A percentile compares a stretch with the other conserved stretches of the same genome.
These are phyloP conservation scores for Saturnispora saitoi DNA, from an alignment of 805 yeast species.

Conservation along the genomic window DNA sequence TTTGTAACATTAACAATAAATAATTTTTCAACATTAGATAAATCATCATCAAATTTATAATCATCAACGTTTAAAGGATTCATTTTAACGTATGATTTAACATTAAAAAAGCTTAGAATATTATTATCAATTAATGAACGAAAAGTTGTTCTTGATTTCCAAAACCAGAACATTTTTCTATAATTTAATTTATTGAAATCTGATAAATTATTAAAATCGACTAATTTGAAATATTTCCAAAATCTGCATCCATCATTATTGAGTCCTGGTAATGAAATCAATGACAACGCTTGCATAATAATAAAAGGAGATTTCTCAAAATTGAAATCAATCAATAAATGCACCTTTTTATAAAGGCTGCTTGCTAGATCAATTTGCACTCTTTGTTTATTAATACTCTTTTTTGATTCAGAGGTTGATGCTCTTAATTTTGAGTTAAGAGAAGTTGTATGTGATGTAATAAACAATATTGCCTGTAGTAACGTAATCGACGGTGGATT, in stretches of 20 bases:
- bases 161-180: conserved; percentile 11
- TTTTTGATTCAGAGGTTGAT: neutral
- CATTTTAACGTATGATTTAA: conserved; percentile 33
- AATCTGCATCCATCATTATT: conserved; percentile 6
- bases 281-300: conserved; percentile 42
- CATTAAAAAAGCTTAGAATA: neutral
- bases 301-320: conserved; percentile 58
- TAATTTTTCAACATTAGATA: neutral
- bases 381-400: conserved; percentile 14
- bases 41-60: conserved; percentile 7
- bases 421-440: neutral
- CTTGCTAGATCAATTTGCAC: conserved; percentile 31
- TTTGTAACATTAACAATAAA: neutral
- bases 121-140: conserved; percentile 44
- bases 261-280: conserved; percentile 19
- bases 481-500: conserved; percentile 53
- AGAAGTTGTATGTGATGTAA: conserved; percentile 46
- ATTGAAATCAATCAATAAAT: conserved; percentile 62
- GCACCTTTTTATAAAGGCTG: conserved; percentile 63
- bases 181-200: conserved; percentile 60
- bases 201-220: conserved; percentile 51
- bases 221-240: conserved; percentile 16
- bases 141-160: conserved; percentile 20
- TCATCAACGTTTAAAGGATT: conserved; percentile 4
- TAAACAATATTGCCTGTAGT: conserved; percentile 57